Evolutionary conservation across 495 filamentous ascomycete species (phyloP), one percentile per base, ranked within the genome.

Genomic region (Aspergillus incahuasiensis): DNA sequence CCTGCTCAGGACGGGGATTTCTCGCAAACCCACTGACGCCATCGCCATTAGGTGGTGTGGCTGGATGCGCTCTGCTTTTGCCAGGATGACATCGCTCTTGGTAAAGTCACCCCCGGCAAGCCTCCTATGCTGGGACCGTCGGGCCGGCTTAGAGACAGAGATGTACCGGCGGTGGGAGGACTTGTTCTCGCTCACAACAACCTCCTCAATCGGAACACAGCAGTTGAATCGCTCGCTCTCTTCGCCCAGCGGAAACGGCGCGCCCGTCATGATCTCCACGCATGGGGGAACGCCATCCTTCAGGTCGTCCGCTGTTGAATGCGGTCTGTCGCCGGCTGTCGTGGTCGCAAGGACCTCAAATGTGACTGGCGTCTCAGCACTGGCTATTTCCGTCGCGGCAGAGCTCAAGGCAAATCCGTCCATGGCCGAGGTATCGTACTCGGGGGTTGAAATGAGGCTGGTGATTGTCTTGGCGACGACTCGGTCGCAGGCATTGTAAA

Each of bases 261-360:
- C 55, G 16, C 59, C 59, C 5, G 55, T 62, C 59, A 62, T 62
- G 16, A 62, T 55, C 28, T 62, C 59, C 9, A 58, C 46, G 30
- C 59, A 62, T 2, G 52, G 46, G 20, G 35, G 46, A 21, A 39
- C 47, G 6, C 45, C 32, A 35, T 35, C 32, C 9, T 11, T 35
- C 32, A 21, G 2, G 0, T 32, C 24, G 2, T 41, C 46, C 28
- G 28, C 5, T 19, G 30, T n/a, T 11, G 22, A 28, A n/a, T 55
- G 12, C 24, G 55, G 51, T 19, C 42, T 25, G 8, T 55, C 55
- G 3, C 59, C 59, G 5, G 59, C 55, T 1, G 59, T 56, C 13
- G 45, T 55, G 9, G 42, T 51, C 0, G 44, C 55, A 1, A 16
- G 22, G 28, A 62, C 59, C 8, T 48, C 34, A 32, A 57, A 58